These are phyloP conservation scores for Quillaja saponaria DNA, from an alignment of 306 rosid species.

Conservation along the genomic window DNA sequence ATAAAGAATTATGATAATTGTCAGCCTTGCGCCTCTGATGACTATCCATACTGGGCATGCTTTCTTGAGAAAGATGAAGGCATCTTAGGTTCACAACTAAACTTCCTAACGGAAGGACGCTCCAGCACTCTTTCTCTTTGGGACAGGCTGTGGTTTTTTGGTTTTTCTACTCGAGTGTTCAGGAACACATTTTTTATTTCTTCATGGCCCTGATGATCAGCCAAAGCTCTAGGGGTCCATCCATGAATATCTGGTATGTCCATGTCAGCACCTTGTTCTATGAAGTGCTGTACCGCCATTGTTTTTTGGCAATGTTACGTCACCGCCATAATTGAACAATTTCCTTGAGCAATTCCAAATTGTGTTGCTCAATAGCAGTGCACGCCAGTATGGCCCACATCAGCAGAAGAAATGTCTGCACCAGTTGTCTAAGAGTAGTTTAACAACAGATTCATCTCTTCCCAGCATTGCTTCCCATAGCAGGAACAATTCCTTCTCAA, in stretches of 20 bases:
- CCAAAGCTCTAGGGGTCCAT: constrained; percentile 59
- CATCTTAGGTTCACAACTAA: constrained; percentile 43
- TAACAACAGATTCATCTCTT: constrained; percentile 38
- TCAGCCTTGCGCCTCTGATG: constrained; percentile 36
- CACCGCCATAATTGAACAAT: constrained; percentile 37
- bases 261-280: constrained; percentile 50
- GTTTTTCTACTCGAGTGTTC: not conserved
- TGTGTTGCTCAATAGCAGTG: constrained; percentile 48
- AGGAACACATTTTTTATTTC: constrained; percentile 46
- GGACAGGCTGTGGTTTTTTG: constrained; percentile 7
- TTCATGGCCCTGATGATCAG: constrained; percentile 59
- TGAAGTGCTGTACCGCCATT: constrained; percentile 62
- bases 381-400: constrained; percentile 48
- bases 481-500: constrained; percentile 54
- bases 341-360: constrained; percentile 51
- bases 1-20: constrained; percentile 53
- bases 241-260: constrained; percentile 47
- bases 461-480: constrained; percentile 57
- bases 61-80: constrained; percentile 19
- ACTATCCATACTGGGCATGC: constrained; percentile 11
- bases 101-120: constrained; percentile 30
- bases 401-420: constrained; percentile 36
- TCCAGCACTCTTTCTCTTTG: constrained; percentile 1
- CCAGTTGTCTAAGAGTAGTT: constrained; percentile 54
- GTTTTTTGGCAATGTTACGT: constrained; percentile 39